These are phyloP conservation scores for Crithidia sp. DNA, from an alignment of 208 protist species.

Conservation along the genomic window DNA sequence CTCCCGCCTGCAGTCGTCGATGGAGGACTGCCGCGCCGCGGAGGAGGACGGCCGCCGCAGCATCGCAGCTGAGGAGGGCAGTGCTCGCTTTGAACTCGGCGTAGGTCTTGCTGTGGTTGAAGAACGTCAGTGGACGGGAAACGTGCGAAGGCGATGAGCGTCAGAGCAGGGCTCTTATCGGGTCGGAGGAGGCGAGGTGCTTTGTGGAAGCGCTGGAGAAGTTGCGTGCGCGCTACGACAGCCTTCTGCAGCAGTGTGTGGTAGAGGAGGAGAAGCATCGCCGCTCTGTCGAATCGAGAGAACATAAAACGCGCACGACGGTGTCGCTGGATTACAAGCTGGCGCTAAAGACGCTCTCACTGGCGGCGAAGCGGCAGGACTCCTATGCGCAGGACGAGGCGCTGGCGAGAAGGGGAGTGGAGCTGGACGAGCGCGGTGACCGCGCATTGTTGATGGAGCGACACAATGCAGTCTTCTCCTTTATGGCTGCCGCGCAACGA, in stretches of 20 bases:
- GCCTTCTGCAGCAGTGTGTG: not conserved
- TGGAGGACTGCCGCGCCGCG: too few species aligned
- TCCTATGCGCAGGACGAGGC: not conserved
- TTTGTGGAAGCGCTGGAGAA: too few species aligned
- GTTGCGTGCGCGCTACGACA: not conserved
- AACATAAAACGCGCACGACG: not conserved
- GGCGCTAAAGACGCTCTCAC: not conserved
- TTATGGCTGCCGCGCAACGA: not conserved
- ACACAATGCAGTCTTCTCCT: not conserved
- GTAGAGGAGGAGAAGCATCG: constrained; percentile 3
- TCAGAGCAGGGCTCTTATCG: too few species aligned
- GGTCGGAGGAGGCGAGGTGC: too few species aligned
- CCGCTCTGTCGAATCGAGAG: not conserved
- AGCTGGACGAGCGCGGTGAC: constrained; percentile 6
- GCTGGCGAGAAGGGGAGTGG: not conserved
- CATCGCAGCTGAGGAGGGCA: too few species aligned
- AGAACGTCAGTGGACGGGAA: too few species aligned
- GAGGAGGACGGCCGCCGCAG: too few species aligned
- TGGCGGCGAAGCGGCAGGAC: not conserved
- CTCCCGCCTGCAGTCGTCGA: too few species aligned
- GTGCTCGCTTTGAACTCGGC: too few species aligned
- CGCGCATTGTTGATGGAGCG: not conserved
- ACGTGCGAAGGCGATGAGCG: too few species aligned
- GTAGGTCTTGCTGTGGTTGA: too few species aligned
- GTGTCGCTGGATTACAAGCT: not conserved